Percentiles rank a stretch among this genome's conserved stretches.
phyloP scores from a whole-genome alignment of 106 monocot species.

The Acanthochlamys bracteata region DNA sequence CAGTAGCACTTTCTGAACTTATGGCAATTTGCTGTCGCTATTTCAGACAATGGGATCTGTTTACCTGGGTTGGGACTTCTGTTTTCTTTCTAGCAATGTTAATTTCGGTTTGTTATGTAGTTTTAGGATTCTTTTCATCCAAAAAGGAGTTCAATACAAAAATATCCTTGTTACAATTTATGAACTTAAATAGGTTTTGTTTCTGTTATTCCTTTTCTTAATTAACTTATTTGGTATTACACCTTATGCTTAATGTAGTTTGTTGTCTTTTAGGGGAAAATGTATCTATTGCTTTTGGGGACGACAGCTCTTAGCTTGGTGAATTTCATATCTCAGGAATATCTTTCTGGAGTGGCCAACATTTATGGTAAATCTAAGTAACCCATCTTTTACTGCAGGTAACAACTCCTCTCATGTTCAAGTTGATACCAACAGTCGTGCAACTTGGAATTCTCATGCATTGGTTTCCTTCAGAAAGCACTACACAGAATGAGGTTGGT shows the following conservation, averaged over 20 bases:
- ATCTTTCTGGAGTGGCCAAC: not conserved
- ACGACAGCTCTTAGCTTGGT: slow-evolving; percentile 98
- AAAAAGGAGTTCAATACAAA: no score
- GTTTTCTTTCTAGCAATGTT: no score
- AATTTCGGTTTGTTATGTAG: no score
- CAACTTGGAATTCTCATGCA: slow-evolving; percentile 62
- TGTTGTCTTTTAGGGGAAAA: slow-evolving; percentile 57
- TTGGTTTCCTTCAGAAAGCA: slow-evolving; percentile 70
- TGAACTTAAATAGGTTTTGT: no score
- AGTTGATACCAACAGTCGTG: slow-evolving; percentile 57
- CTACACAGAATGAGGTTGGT: slow-evolving; percentile 52
- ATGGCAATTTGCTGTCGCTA: no score
- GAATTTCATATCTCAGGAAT: slow-evolving; percentile 4
- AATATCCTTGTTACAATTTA: no score
- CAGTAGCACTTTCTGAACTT: no score
- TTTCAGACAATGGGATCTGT: no score
- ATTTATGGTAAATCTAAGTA: not conserved
- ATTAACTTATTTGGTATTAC: not conserved
- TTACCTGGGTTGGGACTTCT: no score
- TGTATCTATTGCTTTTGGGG: slow-evolving; percentile 91
- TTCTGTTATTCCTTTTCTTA: not conserved
- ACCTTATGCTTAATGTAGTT: not conserved
- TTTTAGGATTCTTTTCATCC: no score
- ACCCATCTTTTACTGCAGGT: slow-evolving; percentile 24
- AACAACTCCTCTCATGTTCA: slow-evolving; percentile 77